Base-by-base conservation (phyloP, 2,329 filamentous ascomycete genomes). In the Ophiosphaerella herpotricha region DNA sequence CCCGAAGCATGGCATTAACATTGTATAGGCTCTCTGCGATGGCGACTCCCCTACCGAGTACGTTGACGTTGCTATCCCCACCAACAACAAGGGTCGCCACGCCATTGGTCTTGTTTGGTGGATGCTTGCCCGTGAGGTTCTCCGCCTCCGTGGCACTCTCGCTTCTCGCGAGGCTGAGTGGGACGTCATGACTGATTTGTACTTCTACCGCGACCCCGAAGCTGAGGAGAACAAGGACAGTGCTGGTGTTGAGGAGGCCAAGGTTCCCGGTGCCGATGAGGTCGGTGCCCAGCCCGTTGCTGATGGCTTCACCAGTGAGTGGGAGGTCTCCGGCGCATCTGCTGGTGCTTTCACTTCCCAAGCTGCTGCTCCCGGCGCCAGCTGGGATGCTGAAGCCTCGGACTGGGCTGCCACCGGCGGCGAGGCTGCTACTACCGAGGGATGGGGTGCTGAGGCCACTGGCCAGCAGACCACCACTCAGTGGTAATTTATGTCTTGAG, bases 41-140 rank as follows among this genome's bases (percentile, higher is more conserved):
- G 97, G 93, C 76, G 94, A 99, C 85, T 97, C 94, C 57, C 94
- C 94, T 74, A 97, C 94, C 80, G 93, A 99, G 83, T 99, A 93
- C 84, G 94, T 99, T 77, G 94, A 99, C 77, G 91, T 97, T 80
- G 94, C 94, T 80, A 99, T 99, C 82, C 94, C 94, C 75, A 97
- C 94, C 84, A 99, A 99, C 91, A 99, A 99, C 91, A 99, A 99
- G 89, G 93, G 92, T 85, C 93, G 94, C 78, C 92, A 97, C 83
- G 88, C 95, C 78, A 99, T 99, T 73, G 94, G 94, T 84, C 85
- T 94, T 73, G 79, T 99, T 83, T 99, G 94, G 94, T 99, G 94
- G 94, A 88, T 99, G 88, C 86, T 99, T 70, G 93, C 94, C 78
- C 94, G 94, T 85, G 94, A 99, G 87, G 93, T 99, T 77, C 92